These are phyloP conservation scores for Coffea eugenioides DNA, from an alignment of 257 asterid species.

Conservation along the genomic window DNA sequence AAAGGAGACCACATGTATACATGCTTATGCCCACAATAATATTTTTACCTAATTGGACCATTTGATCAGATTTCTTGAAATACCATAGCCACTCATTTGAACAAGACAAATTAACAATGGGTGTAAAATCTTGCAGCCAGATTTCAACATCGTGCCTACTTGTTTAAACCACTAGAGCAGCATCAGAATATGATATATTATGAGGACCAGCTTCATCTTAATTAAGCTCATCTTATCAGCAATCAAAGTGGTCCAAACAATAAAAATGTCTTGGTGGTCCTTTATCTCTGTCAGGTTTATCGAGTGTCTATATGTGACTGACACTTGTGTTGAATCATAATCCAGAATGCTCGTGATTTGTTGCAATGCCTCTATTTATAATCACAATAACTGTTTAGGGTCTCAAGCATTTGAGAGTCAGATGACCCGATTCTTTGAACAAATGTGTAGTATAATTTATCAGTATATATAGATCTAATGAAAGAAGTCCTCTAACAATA, in stretches of 20 bases:
- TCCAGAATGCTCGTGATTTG: background rate
- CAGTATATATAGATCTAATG: too few species aligned
- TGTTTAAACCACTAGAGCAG: constrained; percentile 1
- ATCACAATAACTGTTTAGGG: too few species aligned
- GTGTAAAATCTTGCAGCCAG: constrained; percentile 5
- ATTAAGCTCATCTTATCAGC: background rate
- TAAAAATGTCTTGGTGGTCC: background rate
- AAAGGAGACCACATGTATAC: too few species aligned
- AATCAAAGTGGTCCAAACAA: constrained; percentile 4
- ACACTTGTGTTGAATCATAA: background rate
- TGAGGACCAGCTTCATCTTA: constrained; percentile 15
- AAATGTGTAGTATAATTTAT: too few species aligned
- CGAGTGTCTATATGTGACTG: background rate
- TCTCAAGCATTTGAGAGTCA: background rate
- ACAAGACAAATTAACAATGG: background rate
- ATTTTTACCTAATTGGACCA: background rate
- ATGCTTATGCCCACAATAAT: background rate
- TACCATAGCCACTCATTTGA: constrained; percentile 10
- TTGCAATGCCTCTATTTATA: background rate
- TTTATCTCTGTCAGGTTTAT: background rate
- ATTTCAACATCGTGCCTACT: constrained; percentile 27
- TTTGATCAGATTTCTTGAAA: constrained; percentile 1
- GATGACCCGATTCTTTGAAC: too few species aligned
- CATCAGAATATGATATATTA: constrained; percentile 14
- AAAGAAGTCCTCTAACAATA: too few species aligned